These are phyloP conservation scores for Seiridium unicorne DNA, from an alignment of 2,329 filamentous ascomycete species.

Conservation along the genomic window DNA sequence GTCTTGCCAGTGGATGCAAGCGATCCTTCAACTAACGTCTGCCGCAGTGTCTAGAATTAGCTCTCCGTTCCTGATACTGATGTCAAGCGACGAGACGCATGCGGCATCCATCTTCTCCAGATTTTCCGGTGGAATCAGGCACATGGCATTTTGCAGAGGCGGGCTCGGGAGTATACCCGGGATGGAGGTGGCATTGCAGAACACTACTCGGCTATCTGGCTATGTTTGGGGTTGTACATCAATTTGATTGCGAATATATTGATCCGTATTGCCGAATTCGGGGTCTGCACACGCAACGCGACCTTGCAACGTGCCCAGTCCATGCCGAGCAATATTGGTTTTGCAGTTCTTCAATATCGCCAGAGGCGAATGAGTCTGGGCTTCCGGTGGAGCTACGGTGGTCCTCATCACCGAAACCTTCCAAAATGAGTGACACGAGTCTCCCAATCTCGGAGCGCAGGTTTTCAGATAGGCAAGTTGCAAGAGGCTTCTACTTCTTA, in stretches of 20 bases:
- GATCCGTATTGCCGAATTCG: slow-evolving; percentile 4
- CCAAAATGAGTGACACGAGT: not conserved
- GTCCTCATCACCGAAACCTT: not conserved
- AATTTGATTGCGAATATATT: slow-evolving; percentile 7
- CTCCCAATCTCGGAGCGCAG: not conserved
- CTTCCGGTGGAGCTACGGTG: not conserved
- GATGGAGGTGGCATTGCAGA: slow-evolving; percentile 4
- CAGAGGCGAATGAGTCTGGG: not conserved
- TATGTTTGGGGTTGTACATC: slow-evolving; percentile 4
- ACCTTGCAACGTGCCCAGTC: not conserved
- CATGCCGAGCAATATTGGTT: not conserved
- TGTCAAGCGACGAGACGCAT: not conserved
- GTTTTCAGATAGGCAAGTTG: not conserved
- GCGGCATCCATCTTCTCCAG: not conserved
- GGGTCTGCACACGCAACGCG: not conserved
- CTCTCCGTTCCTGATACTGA: not conserved
- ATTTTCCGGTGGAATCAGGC: not conserved
- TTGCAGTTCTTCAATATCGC: not conserved
- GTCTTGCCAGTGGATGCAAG: not conserved
- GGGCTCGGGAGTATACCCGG: not conserved
- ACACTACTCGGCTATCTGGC: slow-evolving; percentile 4
- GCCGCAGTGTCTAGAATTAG: not conserved
- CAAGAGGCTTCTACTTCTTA: too few relatives aligned
- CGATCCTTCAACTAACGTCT: not conserved
- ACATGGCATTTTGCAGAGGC: not conserved